Percentiles rank a stretch among this genome's conserved stretches.
phyloP scores from a whole-genome alignment of 805 yeast genomes.

The Tetrapisispora arboricola region DNA sequence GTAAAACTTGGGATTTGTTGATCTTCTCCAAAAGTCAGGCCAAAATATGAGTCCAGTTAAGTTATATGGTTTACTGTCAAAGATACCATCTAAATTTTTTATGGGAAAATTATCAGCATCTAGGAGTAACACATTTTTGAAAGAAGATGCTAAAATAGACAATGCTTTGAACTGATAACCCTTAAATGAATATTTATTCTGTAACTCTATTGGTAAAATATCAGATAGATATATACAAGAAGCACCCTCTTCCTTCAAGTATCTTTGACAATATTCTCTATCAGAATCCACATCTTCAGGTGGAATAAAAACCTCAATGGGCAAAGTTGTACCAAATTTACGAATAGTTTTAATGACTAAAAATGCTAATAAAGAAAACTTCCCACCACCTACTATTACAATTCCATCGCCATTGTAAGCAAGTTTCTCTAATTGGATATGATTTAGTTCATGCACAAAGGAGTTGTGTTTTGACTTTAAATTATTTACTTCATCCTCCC shows the following conservation, averaged over 20 bases:
- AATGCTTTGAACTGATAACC: slow-evolving; percentile 62
- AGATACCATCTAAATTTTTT: slow-evolving; percentile 49
- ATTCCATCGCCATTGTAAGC: slow-evolving; percentile 31
- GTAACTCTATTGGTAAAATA: slow-evolving; percentile 39
- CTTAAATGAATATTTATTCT: slow-evolving; percentile 37
- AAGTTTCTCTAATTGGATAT: slow-evolving; percentile 11
- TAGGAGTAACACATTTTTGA: slow-evolving; percentile 57
- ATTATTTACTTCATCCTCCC: slow-evolving; percentile 8
- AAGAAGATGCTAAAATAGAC: slow-evolving; percentile 62
- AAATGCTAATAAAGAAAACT: slow-evolving; percentile 58
- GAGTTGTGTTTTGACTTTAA: slow-evolving; percentile 13
- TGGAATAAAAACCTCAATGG: slow-evolving; percentile 69
- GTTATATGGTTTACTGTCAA: slow-evolving; percentile 46
- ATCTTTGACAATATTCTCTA: slow-evolving; percentile 44
- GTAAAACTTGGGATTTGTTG: slow-evolving; percentile 66
- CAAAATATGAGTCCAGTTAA: slow-evolving; percentile 48
- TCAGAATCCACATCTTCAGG: slow-evolving; percentile 52
- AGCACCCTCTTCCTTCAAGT: slow-evolving; percentile 51
- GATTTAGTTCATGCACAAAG: slow-evolving; percentile 9
- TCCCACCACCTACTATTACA: slow-evolving; percentile 71
- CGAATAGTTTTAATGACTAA: slow-evolving; percentile 54
- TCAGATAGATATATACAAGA: slow-evolving; percentile 55
- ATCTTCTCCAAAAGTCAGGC: slow-evolving; percentile 87
- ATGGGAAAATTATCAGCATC: slow-evolving; percentile 75
- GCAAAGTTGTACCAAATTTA: slow-evolving; percentile 54